These are phyloP conservation scores for Neurospora sp. DNA, from an alignment of 495 filamentous ascomycete species.

Conservation along the genomic window DNA sequence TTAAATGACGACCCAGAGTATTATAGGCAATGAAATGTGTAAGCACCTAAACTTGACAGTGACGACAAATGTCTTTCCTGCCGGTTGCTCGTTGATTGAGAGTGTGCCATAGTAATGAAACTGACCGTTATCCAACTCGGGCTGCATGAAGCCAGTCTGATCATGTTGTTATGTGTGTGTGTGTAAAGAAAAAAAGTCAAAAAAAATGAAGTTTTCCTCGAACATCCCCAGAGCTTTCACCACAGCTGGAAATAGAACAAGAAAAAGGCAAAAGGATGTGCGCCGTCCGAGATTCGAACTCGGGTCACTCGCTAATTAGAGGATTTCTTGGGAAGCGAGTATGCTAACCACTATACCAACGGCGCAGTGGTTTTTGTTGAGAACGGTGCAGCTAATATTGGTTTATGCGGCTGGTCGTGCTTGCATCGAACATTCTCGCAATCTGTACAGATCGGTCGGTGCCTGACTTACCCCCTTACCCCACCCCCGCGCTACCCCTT, in stretches of 20 bases:
- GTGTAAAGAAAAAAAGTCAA: not conserved
- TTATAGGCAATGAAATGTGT: not conserved
- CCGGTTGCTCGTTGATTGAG: not conserved
- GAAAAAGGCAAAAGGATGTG: not conserved
- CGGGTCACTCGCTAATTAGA: not conserved
- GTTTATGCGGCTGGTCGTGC: not conserved
- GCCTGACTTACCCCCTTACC: not conserved
- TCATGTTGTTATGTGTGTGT: not conserved
- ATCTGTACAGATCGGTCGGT: not conserved
- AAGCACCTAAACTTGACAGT: not conserved
- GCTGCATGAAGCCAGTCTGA: not conserved
- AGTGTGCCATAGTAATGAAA: not conserved
- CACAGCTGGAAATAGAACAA: not conserved
- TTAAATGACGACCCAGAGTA: not conserved
- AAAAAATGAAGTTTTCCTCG: not conserved
- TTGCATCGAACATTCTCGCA: not conserved
- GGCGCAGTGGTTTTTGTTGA: not conserved
- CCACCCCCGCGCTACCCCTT: not conserved
- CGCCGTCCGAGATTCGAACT: not conserved
- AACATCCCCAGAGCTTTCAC: not conserved
- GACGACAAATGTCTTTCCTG: not conserved
- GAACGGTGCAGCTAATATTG: not conserved
- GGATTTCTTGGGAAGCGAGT: not conserved
- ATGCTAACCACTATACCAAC: constrained; percentile 1
- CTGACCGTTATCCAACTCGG: not conserved